Base-by-base conservation (phyloP, 192 early-diverging fungal genomes). In the Backusella parvicylindrica region DNA sequence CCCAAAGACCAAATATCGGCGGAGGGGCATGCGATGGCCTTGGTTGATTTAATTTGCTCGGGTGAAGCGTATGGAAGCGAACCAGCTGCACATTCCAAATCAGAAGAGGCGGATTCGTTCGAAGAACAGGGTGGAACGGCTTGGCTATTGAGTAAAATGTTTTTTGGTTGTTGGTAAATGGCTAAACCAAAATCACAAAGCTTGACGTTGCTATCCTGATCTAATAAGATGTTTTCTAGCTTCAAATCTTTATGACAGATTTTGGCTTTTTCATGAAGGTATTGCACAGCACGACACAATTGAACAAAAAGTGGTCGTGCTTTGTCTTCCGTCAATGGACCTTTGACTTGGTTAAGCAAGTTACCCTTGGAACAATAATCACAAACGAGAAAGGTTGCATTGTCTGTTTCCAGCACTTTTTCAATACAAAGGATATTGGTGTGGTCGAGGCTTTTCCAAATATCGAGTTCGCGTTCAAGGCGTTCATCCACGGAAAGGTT, bases 181-280 rank as follows among this genome's bases (percentile, higher is more conserved):
- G 92, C 84, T 9, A 95, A 76, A 3, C 95, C 95, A 85, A 97
- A 99, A 77, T 99, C 96, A 64, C 91, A 91, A 26, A 97, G 83
- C 84, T 96, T 97, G 74, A 92, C 83, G 15, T 83, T 82, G n/a
- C 83, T 84, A 18, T 89, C 70, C 47, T 84, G 85, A 70, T 88
- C 89, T 40, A 94, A 82, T 33, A 97, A 84, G 28, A 97, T 85
- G 81, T 99, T 99, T 76, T 99, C 97, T 11, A 94, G 88, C 81
- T 99, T 99, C 72, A 99, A 84, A 76, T 99, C 97, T 15, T 93
- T 89, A 79, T 98, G 97, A 2, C 75, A 73, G 11, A 81, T 75
- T 28, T 90, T 88, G 33, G 88, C 84, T 67, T 89, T 83, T 60
- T 84, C 70, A 79, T 98, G 98, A 60, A 98, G 70, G 79, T 98